Conservation (phyloP, 495 filamentous ascomycete genomes). For the Acidiella bohemica region DNA sequence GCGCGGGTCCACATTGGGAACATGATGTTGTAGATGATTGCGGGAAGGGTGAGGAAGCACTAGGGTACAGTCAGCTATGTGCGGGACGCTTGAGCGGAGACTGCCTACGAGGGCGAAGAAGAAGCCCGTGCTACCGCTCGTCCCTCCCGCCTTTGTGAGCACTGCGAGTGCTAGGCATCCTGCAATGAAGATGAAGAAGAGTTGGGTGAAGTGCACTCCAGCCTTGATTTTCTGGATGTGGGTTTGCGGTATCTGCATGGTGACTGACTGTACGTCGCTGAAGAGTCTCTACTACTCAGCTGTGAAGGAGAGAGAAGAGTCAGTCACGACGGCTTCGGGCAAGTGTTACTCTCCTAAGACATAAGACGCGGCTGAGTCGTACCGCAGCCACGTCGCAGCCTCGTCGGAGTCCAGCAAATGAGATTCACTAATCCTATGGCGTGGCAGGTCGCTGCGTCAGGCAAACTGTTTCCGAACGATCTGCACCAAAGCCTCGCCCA, state of each 20-base stretch:
- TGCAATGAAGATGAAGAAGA: constrained; percentile 51
- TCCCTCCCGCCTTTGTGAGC: constrained; percentile 47
- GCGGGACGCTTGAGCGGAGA: not conserved
- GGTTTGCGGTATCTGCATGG: constrained; percentile 27
- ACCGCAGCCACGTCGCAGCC: too few relatives aligned
- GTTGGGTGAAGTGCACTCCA: constrained; percentile 46
- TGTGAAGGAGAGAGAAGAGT: not conserved
- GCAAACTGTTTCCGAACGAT: too few relatives aligned
- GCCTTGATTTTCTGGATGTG: constrained; percentile 44
- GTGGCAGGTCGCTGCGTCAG: too few relatives aligned
- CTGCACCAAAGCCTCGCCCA: too few relatives aligned
- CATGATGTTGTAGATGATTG: constrained; percentile 69
- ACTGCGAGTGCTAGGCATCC: constrained; percentile 64
- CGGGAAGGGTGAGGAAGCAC: constrained; percentile 78
- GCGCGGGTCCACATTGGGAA: constrained; percentile 76
- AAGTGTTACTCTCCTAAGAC: too few relatives aligned
- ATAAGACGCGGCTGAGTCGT: too few relatives aligned
- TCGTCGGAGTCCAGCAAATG: too few relatives aligned
- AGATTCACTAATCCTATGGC: too few relatives aligned
- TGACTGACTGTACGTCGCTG: not conserved
- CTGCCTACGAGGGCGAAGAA: constrained; percentile 64
- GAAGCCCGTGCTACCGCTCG: constrained; percentile 59
- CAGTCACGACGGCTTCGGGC: too few relatives aligned
- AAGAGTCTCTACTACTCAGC: not conserved
- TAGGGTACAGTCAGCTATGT: constrained; percentile 23